These are phyloP conservation scores for Cladophialophora yegresii DNA, from an alignment of 2,329 filamentous ascomycete genomes.

Conservation along the genomic window DNA sequence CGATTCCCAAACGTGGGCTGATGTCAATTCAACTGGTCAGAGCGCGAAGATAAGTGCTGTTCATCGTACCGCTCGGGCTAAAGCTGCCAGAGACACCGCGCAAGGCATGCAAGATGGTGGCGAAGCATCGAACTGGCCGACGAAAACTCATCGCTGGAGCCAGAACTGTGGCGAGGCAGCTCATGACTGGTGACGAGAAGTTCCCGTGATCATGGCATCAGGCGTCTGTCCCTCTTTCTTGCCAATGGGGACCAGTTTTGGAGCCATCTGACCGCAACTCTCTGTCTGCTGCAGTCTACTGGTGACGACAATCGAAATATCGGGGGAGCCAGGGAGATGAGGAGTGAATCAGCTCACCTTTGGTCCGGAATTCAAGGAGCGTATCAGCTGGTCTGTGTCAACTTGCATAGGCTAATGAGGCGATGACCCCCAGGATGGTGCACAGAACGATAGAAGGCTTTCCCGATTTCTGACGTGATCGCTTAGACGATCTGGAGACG, in stretches of 20 bases:
- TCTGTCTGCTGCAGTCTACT: neutral
- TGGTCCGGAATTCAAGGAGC: neutral
- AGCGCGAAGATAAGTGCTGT: neutral
- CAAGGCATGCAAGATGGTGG: neutral
- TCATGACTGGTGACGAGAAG: neutral
- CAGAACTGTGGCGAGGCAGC: neutral
- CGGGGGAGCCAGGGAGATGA: too few relatives aligned
- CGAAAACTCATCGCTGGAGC: neutral
- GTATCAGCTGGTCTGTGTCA: neutral
- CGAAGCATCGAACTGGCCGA: neutral
- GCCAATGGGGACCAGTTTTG: neutral
- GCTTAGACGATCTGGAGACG: neutral
- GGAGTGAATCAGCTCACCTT: too few relatives aligned
- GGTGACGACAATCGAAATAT: neutral
- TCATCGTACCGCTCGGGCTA: too few relatives aligned
- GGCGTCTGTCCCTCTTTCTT: neutral
- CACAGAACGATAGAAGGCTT: neutral
- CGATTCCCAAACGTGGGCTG: too few relatives aligned
- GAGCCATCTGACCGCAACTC: neutral
- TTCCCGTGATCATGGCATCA: neutral
- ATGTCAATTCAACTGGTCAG: neutral
- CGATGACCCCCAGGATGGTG: neutral
- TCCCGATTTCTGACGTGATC: neutral
- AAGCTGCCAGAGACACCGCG: too few relatives aligned
- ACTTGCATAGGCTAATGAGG: neutral